Conservation (phyloP, 148 eudicot genomes). For the Chenopodium album region DNA sequence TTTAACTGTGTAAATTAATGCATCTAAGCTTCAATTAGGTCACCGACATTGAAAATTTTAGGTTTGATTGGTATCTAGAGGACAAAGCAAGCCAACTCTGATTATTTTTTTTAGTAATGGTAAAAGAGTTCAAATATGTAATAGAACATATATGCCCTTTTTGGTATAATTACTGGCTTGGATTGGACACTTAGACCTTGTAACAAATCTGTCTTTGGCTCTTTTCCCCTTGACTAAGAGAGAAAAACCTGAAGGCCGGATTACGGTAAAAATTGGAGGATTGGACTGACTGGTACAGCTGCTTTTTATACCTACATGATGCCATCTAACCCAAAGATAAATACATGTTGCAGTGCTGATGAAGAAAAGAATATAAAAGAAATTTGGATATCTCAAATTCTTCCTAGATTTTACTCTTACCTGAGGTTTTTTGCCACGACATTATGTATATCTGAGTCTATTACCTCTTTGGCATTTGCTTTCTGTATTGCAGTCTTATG, state of each 20-base stretch:
- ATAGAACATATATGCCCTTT: neutral
- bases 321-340: neutral
- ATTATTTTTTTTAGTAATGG: neutral
- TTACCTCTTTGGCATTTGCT: neutral
- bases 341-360: neutral
- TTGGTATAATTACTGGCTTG: neutral
- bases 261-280: neutral
- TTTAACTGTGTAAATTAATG: neutral
- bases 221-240: neutral
- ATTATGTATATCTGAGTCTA: neutral
- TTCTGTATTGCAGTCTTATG: neutral
- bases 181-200: neutral
- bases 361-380: neutral
- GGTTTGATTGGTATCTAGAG: neutral
- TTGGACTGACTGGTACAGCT: neutral
- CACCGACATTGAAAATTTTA: neutral
- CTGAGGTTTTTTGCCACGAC: neutral
- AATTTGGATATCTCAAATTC: neutral
- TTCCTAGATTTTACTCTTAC: neutral
- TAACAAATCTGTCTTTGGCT: neutral
- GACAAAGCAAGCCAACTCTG: neutral
- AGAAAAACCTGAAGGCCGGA: neutral
- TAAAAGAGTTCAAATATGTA: neutral
- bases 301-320: neutral
- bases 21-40: neutral